These are phyloP conservation scores for Ceriops zippeliana DNA, from an alignment of 345 rosid genomes.

Conservation along the genomic window DNA sequence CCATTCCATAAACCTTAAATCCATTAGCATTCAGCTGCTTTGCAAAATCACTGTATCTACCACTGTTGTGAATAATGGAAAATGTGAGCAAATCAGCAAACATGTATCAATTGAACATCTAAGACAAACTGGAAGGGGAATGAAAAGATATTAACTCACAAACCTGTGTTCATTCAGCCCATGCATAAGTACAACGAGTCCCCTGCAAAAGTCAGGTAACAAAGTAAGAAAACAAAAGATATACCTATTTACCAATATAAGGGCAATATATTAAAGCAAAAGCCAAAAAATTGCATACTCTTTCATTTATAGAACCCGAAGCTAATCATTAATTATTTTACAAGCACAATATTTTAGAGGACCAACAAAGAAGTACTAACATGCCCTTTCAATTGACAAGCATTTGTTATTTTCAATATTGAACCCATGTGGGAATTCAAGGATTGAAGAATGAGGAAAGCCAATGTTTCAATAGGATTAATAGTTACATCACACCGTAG, in stretches of 20 bases:
- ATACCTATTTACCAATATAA: background rate
- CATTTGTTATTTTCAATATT: background rate
- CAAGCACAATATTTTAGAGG: no score
- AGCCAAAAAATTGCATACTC: background rate
- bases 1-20: conserved; percentile 32
- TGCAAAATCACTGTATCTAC: conserved; percentile 26
- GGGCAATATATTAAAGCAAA: background rate
- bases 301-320: no score
- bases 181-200: conserved; percentile 30
- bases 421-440: background rate
- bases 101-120: background rate
- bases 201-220: conserved; percentile 19
- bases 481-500: background rate
- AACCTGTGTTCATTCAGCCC: conserved; percentile 37
- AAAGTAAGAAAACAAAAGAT: background rate
- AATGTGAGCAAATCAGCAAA: conserved; percentile 13
- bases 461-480: background rate
- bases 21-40: conserved; percentile 26
- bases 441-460: background rate
- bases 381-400: background rate
- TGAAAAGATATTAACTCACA: background rate
- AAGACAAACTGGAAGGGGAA: no score
- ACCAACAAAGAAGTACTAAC: no score
- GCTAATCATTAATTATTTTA: no score
- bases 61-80: conserved; percentile 14